These are phyloP conservation scores for Hyphopichia buzzinii DNA, from an alignment of 1,139 yeast species.

Conservation along the genomic window DNA sequence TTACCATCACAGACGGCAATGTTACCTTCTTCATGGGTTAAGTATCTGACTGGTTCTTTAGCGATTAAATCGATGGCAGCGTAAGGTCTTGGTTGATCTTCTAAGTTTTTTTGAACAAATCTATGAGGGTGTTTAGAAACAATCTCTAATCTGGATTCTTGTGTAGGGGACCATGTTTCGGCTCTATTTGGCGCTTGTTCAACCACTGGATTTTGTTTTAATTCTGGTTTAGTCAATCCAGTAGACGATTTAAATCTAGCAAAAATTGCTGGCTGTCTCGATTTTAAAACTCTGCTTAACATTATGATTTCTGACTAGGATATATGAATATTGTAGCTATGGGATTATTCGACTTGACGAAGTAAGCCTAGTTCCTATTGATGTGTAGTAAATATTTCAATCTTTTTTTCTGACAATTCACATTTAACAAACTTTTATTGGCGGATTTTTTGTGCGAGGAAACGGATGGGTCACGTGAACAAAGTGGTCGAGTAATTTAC, in stretches of 20 bases:
- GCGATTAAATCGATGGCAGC: conserved; percentile 85
- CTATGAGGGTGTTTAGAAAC: conserved; percentile 56
- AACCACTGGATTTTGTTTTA: conserved; percentile 32
- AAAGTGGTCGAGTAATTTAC: too few species aligned
- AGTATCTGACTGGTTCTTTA: conserved; percentile 66
- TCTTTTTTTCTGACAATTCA: neutral
- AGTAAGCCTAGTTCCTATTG: too few species aligned
- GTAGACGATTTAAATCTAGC: conserved; percentile 18
- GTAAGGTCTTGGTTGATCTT: conserved; percentile 71
- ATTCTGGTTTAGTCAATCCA: conserved; percentile 39
- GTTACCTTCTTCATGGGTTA: conserved; percentile 48
- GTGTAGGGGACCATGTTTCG: conserved; percentile 70
- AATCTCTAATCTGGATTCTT: conserved; percentile 60
- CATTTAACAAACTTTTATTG: neutral
- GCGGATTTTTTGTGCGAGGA: neutral
- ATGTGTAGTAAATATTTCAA: neutral
- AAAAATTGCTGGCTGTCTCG: neutral
- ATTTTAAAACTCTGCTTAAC: neutral
- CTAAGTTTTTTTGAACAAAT: conserved; percentile 70
- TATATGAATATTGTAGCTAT: too few species aligned
- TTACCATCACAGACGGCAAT: conserved; percentile 87
- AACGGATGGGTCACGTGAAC: neutral
- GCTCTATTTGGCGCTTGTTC: conserved; percentile 76
- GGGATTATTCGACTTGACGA: too few species aligned
- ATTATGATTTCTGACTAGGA: too few species aligned